phyloP scores from a whole-genome alignment of 2,329 filamentous ascomycete genomes.

The Ophiocordyceps camponoti-floridani region DNA sequence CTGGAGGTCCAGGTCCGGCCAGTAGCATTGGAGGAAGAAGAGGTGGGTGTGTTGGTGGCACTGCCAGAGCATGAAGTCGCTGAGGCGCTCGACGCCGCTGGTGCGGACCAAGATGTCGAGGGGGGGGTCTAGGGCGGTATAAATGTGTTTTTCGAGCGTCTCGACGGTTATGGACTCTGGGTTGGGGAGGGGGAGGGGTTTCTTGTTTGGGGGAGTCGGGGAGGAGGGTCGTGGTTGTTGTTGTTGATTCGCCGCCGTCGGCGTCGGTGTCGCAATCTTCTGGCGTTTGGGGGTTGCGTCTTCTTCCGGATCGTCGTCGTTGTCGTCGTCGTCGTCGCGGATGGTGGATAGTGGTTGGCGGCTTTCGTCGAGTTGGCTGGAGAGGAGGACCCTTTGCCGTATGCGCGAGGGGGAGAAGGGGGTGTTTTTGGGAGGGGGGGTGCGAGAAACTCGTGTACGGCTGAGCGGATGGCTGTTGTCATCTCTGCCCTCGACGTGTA shows the following conservation, averaged over 20 bases:
- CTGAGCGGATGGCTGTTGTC: constrained; percentile 71
- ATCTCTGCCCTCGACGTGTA: constrained; percentile 96
- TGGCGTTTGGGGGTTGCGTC: constrained; percentile 11
- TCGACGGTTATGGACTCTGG: constrained; percentile 75
- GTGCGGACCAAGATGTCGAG: constrained; percentile 84
- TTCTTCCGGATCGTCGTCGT: constrained; percentile 7
- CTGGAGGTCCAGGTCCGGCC: constrained; percentile 93
- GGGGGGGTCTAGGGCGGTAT: constrained; percentile 71
- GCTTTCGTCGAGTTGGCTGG: constrained; percentile 34
- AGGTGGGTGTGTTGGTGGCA: constrained; percentile 85
- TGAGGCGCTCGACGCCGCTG: constrained; percentile 79
- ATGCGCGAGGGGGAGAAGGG: constrained; percentile 82
- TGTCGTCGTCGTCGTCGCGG: constrained; percentile 27
- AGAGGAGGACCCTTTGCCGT: constrained; percentile 66
- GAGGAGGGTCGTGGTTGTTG: constrained; percentile 26
- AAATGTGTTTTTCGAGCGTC: constrained; percentile 71
- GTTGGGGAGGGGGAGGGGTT: constrained; percentile 35
- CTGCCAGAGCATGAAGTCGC: constrained; percentile 99
- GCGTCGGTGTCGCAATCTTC: constrained; percentile 14
- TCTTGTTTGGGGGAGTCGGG: constrained; percentile 30
- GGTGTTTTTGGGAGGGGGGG: constrained; percentile 47
- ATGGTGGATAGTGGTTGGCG: constrained; percentile 29
- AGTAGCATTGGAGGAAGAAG: constrained; percentile 79
- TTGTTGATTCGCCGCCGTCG: constrained; percentile 40
- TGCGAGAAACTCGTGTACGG: constrained; percentile 70